Conservation (phyloP, 2,329 filamentous ascomycete species). For the Lachnellula arida region DNA sequence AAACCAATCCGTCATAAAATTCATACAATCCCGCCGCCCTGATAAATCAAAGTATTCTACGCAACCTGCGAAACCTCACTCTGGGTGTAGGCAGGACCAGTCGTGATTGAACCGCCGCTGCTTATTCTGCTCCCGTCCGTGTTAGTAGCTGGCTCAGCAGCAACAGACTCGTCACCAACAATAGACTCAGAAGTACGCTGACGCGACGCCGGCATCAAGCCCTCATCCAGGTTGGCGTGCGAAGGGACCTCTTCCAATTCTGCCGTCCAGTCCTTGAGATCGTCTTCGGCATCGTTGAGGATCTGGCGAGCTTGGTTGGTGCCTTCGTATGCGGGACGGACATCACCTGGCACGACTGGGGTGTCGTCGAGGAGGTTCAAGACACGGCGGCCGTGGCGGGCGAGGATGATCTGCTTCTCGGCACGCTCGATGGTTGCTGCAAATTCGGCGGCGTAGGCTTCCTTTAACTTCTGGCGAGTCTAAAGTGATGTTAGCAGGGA, state of each 20-base stretch:
- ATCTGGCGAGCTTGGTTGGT: constrained; percentile 70
- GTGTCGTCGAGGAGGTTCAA: constrained; percentile 84
- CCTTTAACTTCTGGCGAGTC: constrained; percentile 94
- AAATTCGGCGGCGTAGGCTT: constrained; percentile 86
- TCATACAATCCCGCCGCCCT: background rate
- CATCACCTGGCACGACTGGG: constrained; percentile 82
- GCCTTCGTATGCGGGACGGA: constrained; percentile 62
- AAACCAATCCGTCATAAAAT: background rate
- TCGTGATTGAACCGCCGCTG: constrained; percentile 22
- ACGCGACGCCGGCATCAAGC: constrained; percentile 15
- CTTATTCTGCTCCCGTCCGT: constrained; percentile 20
- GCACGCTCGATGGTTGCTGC: constrained; percentile 89
- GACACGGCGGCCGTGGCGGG: constrained; percentile 82
- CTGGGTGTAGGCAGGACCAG: constrained; percentile 6
- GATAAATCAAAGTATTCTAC: background rate
- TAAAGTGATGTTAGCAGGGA: constrained; percentile 33
- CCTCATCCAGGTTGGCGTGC: constrained; percentile 14
- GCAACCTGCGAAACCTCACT: background rate
- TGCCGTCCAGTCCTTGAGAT: constrained; percentile 68
- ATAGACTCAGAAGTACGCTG: constrained; percentile 11
- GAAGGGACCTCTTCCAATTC: constrained; percentile 29
- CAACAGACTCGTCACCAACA: constrained; percentile 14
- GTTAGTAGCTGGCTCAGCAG: constrained; percentile 2
- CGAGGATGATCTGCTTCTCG: constrained; percentile 94
- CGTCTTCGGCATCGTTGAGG: constrained; percentile 87